Evolutionary conservation across 2,329 filamentous ascomycete genomes (phyloP).

Genomic region (Metarhizium sp.): DNA sequence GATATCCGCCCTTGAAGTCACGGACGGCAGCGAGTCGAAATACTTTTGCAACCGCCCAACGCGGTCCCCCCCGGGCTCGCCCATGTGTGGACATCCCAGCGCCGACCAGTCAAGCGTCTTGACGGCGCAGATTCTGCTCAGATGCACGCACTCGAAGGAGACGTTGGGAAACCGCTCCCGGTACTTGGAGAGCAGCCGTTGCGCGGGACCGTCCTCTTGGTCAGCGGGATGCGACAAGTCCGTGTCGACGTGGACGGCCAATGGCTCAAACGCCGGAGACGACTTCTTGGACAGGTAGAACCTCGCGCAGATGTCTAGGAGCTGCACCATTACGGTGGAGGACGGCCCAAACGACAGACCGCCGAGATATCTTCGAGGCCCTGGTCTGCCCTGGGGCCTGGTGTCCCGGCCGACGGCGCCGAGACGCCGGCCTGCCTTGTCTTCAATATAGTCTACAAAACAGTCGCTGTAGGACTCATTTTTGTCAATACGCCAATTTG

Average conservation of each 20-base stretch:
- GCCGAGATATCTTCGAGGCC: slow-evolving; percentile 49
- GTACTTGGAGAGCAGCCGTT: slow-evolving; percentile 41
- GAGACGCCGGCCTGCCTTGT: slow-evolving; percentile 70
- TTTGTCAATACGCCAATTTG: background rate
- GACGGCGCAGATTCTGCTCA: slow-evolving; percentile 52
- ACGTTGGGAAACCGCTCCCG: slow-evolving; percentile 56
- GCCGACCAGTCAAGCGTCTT: slow-evolving; percentile 44
- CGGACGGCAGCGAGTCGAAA: slow-evolving; percentile 55
- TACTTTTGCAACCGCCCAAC: slow-evolving; percentile 41
- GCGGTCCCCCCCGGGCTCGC: slow-evolving; percentile 7
- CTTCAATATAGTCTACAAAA: slow-evolving; percentile 67
- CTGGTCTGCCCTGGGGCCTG: slow-evolving; percentile 23
- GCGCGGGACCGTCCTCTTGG: slow-evolving; percentile 21
- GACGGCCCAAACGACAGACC: slow-evolving; percentile 78
- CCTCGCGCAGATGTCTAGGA: slow-evolving; percentile 61
- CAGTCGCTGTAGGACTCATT: slow-evolving; percentile 38
- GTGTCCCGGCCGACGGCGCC: slow-evolving; percentile 41
- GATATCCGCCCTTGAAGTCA: slow-evolving; percentile 69
- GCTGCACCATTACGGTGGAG: slow-evolving; percentile 66
- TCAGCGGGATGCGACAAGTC: slow-evolving; percentile 17
- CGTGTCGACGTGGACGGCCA: slow-evolving; percentile 47
- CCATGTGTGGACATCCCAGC: slow-evolving; percentile 20
- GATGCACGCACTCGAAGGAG: slow-evolving; percentile 49
- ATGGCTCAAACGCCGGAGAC: slow-evolving; percentile 57
- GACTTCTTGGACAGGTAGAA: slow-evolving; percentile 56